phyloP scores from a whole-genome alignment of 73 alveolate species.

The Paramecium octaurelia region DNA sequence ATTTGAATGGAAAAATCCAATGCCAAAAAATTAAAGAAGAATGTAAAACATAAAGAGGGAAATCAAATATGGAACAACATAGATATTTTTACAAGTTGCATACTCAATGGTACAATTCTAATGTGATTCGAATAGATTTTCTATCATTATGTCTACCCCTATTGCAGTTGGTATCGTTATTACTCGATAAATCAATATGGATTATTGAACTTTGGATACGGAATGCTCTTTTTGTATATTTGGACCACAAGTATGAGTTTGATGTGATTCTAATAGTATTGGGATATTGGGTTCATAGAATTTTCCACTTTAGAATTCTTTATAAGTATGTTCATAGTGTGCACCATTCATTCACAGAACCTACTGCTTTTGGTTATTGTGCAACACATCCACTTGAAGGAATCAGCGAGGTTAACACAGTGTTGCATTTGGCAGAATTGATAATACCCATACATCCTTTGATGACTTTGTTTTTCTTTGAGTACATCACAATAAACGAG shows the following conservation, averaged over 20 bases:
- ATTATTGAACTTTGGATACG: background rate
- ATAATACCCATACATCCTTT: slow-evolving; percentile 28
- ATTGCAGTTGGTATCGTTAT: background rate
- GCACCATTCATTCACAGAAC: slow-evolving; percentile 33
- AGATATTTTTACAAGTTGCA: background rate
- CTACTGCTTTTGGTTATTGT: background rate
- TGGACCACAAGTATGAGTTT: background rate
- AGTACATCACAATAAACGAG: background rate
- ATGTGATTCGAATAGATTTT: background rate
- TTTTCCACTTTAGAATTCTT: background rate
- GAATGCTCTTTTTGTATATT: background rate
- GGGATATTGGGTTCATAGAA: slow-evolving; percentile 41
- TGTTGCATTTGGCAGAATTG: slow-evolving; percentile 5
- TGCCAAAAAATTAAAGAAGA: slow-evolving; percentile 15
- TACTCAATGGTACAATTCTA: background rate
- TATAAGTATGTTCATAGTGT: background rate
- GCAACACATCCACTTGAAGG: slow-evolving; percentile 53
- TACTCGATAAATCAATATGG: background rate
- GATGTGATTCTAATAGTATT: background rate
- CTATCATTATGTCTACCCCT: slow-evolving; percentile 29
- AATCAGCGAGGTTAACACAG: background rate
- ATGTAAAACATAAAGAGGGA: background rate
- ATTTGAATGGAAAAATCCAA: slow-evolving; percentile 12
- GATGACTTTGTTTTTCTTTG: slow-evolving; percentile 16
- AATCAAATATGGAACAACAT: background rate